Evolutionary conservation across 163 green algal genomes (phyloP).

Genomic region (Prototheca wickerhamii): DNA sequence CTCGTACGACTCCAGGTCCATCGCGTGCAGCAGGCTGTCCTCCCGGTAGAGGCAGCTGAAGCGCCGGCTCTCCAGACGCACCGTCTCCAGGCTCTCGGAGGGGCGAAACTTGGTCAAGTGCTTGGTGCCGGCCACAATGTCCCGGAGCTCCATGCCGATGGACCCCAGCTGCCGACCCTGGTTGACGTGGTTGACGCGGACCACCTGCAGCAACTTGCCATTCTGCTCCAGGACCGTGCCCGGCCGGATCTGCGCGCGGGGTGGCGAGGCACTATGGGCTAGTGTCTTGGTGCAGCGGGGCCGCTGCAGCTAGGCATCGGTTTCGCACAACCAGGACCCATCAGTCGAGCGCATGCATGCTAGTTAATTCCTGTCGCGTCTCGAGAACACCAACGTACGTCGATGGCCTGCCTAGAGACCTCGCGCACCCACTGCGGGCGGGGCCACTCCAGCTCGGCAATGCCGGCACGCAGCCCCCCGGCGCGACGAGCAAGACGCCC

Average conservation of each 20-base stretch:
- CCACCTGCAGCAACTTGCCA: slow-evolving; percentile 30
- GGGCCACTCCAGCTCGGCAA: too few relatives aligned
- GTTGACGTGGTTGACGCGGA: slow-evolving; percentile 25
- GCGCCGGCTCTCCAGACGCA: slow-evolving; percentile 25
- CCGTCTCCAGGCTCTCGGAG: slow-evolving; percentile 36
- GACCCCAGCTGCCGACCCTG: slow-evolving; percentile 14
- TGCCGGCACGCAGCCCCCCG: too few relatives aligned
- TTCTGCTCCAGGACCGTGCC: slow-evolving; percentile 38
- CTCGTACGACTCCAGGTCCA: slow-evolving; percentile 40
- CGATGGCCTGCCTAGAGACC: too few relatives aligned
- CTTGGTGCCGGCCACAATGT: slow-evolving; percentile 32
- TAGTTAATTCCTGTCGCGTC: too few relatives aligned
- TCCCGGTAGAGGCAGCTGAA: slow-evolving; percentile 40
- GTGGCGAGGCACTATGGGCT: background rate
- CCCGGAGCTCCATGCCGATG: slow-evolving; percentile 37
- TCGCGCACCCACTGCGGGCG: too few relatives aligned
- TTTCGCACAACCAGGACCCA: background rate
- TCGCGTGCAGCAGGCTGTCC: slow-evolving; percentile 28
- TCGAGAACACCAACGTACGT: too few relatives aligned
- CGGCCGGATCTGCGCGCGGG: slow-evolving; percentile 17
- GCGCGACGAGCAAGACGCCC: too few relatives aligned
- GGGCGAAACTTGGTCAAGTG: slow-evolving; percentile 25
- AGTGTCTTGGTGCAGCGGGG: too few relatives aligned
- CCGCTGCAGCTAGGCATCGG: background rate
- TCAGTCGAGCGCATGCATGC: background rate